Base-by-base conservation (phyloP, 805 yeast species). In the Candida yuanshanica region DNA sequence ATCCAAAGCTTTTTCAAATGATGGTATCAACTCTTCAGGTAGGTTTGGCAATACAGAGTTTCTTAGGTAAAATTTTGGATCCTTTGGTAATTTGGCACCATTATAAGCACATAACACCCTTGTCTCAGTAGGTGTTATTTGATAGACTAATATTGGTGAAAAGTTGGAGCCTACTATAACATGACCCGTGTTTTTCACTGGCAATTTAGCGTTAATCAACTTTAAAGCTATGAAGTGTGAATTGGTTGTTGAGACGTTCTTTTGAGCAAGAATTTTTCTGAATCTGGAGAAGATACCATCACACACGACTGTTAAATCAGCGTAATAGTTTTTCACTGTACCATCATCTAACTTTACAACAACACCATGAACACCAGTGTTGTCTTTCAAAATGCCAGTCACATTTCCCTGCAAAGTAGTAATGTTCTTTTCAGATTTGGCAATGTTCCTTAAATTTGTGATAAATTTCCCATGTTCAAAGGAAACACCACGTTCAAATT, bases 221-320 rank as follows among this genome's bases (percentile, higher is more conserved):
- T 83, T 77, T 52, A 93, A 66, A 4, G 96, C 98, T 17, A 89
- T 83, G 61, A 93, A 93, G 56, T 91, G 85, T 8, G 96, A 87
- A 17, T 81, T 84, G 17, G 86, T 75, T 1, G 60, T 53, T 11
- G 98, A 95, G 18, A 74, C 71, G 50, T 77, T 75, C 24, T 71
- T 69, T n/a, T 72, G 62, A 17, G 77, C 67, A 37, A 85, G 70
- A 44, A 81, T 82, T 59, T 79, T 85, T 60, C 99, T 76, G 69
- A 91, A 88, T 62, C 83, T 89, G 43, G 97, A 90, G 58, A 87
- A 88, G 43, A 91, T 90, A 45, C 99, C 99, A 63, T 93, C 99
- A 58, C 95, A 87, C 36, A 84, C 76, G 23, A 89, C 70, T 7
- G 91, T 83, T 43, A 89, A 58, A 42, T 78, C 75, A 4, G 83